Conservation (phyloP, 177 flowering plant species). For the Telopea speciosissima region DNA sequence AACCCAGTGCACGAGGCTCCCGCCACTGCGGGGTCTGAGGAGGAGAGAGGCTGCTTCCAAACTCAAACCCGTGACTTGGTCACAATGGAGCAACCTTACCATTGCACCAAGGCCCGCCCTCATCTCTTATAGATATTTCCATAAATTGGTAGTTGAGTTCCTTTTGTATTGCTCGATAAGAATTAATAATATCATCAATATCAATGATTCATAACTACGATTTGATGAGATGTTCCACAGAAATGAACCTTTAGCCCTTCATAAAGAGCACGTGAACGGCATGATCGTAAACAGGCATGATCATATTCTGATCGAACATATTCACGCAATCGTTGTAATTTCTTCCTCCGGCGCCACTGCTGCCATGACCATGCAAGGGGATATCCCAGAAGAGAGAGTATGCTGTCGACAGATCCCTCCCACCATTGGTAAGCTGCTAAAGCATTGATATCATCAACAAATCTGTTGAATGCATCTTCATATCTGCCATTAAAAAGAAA, state of each 20-base stretch:
- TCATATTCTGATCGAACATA: conserved; percentile 97
- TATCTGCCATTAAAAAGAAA: conserved; percentile 45
- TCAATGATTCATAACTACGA: neutral
- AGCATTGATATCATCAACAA: conserved; percentile 93
- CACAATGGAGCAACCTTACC: no score
- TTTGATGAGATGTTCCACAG: neutral
- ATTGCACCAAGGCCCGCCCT: no score
- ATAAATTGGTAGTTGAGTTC: no score
- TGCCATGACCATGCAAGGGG: conserved; percentile 99
- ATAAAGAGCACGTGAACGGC: conserved; percentile 98
- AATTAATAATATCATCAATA: no score
- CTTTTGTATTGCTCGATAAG: no score
- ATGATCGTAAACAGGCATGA: conserved; percentile 95
- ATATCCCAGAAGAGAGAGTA: conserved; percentile 70
- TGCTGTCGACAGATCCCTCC: conserved; percentile 89
- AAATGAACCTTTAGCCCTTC: conserved; percentile 94
- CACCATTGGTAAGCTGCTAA: conserved; percentile 96
- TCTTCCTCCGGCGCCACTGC: conserved; percentile 79
- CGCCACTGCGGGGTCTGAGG: no score
- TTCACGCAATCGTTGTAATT: conserved; percentile 86
- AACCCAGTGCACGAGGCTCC: no score
- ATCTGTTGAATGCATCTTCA: conserved; percentile 89
- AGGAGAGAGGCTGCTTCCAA: no score
- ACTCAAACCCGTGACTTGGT: no score
- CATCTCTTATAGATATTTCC: no score